Evolutionary conservation across 257 asterid species (phyloP), one percentile per base, ranked within the genome.

Genomic region (Eucommia ulmoides): DNA sequence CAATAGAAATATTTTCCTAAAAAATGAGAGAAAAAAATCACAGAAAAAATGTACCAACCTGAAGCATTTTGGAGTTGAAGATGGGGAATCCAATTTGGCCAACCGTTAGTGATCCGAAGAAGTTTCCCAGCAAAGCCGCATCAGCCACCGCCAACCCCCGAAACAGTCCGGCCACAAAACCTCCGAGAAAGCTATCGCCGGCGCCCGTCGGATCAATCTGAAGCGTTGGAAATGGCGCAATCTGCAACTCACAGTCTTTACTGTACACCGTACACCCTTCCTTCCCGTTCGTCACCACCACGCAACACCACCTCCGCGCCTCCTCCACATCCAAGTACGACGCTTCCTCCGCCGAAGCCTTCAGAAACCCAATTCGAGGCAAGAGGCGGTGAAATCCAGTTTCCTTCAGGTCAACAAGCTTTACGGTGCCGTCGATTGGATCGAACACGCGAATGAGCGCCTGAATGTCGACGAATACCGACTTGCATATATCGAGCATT

Each of bases 161-260:
- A 18, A 65, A 74, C 24, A 86, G 70, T 47, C 98, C 98, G 1
- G 72, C 83, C 9, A 85, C 96, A 48, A 89, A 72, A 12, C 98
- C 98, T 4, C 94, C 98, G 21, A 89, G 74, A 22, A 85, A 89
- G 55, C 98, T 82, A 68, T 89, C 98, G 29, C 98, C 96, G 12
- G 98, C 96, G 1, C 98, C 98, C 0, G 98, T 89, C 5, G 96
- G 96, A 66, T 89, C 98, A 63, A 85, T 81, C 77, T 89, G 94
- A 51, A 77, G 63, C 0, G 93, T 63, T 1, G 77, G 74, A 50
- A 89, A 89, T 6, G 98, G 93, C 14, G 74, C 75, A 41, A 89
- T 60, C 65, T 61, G 66, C 76, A 73, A 78, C 75, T 76, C 92
- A 58, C 50, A 72, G 20, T 76, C 70, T 71, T 69, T 45, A 58